phyloP scores from a whole-genome alignment of 495 filamentous ascomycete genomes.

The Aspergillus funiculosus region DNA sequence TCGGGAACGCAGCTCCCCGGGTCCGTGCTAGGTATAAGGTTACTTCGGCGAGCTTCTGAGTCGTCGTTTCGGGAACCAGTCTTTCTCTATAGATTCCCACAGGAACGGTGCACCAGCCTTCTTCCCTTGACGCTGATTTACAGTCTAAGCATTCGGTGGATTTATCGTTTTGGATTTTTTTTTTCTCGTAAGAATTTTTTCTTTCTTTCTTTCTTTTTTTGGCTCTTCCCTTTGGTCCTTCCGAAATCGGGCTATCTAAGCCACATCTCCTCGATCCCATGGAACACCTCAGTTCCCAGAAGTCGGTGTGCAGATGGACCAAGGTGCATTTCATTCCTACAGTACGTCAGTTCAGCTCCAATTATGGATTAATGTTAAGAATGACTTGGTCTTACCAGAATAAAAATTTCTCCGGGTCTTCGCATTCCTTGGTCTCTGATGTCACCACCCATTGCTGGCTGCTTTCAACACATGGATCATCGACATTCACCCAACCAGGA shows the following conservation, averaged over 20 bases:
- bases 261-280: conserved; percentile 38
- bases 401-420: conserved; percentile 44
- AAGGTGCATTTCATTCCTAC: conserved; percentile 49
- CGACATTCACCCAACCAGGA: conserved; percentile 39
- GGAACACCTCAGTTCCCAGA: conserved; percentile 42
- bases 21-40: too few species aligned
- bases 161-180: background rate
- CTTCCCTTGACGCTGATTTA: conserved; percentile 6
- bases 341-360: conserved; percentile 9
- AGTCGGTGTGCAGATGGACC: conserved; percentile 46
- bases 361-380: conserved; percentile 8
- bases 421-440: conserved; percentile 37
- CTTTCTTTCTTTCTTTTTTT: conserved; percentile 1
- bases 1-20: background rate
- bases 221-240: background rate
- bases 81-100: conserved; percentile 7
- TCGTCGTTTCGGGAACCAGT: conserved; percentile 13
- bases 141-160: conserved; percentile 1
- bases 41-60: background rate
- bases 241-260: conserved; percentile 17
- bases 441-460: conserved; percentile 31
- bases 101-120: background rate
- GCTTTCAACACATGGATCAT: conserved; percentile 31
- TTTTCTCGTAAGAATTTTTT: background rate
- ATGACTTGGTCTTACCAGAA: conserved; percentile 41